Conservation (phyloP, 768 basidiomycete species). For the Gelatoporia subvermispora region DNA sequence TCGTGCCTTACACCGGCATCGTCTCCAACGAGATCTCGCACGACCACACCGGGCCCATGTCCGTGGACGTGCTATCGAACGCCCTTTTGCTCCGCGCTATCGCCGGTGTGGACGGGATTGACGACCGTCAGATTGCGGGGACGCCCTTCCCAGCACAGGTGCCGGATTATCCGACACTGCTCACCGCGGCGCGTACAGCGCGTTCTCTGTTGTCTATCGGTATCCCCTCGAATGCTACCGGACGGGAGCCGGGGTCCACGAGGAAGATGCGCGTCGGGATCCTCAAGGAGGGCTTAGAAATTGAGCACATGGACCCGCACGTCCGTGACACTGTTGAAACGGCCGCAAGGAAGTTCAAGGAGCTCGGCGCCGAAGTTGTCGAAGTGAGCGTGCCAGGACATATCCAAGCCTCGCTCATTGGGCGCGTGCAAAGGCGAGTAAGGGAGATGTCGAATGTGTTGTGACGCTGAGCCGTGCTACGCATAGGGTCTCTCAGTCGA, state of each 20-base stretch:
- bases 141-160: slow-evolving; percentile 29
- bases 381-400: slow-evolving; percentile 39
- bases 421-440: slow-evolving; percentile 12
- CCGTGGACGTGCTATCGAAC: slow-evolving; percentile 33
- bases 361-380: slow-evolving; percentile 35
- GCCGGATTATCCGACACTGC: slow-evolving; percentile 26
- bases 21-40: slow-evolving; percentile 33
- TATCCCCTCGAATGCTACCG: slow-evolving; percentile 1
- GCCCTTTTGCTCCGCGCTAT: slow-evolving; percentile 38
- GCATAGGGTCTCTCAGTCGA: slow-evolving; percentile 12
- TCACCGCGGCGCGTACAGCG: slow-evolving; percentile 12
- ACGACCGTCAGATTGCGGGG: slow-evolving; percentile 34
- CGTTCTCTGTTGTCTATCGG: slow-evolving; percentile 8
- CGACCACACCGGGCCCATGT: slow-evolving; percentile 39
- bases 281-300: slow-evolving; percentile 33
- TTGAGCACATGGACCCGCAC: slow-evolving; percentile 28
- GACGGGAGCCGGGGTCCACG: slow-evolving; percentile 7
- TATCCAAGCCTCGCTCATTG: slow-evolving; percentile 14
- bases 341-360: slow-evolving; percentile 30
- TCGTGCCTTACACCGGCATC: slow-evolving; percentile 45
- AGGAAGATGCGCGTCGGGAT: slow-evolving; percentile 33
- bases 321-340: slow-evolving; percentile 30
- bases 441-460: neutral
- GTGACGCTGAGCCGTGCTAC: neutral
- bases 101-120: slow-evolving; percentile 40